Evolutionary conservation across 768 basidiomycete genomes (phyloP), one percentile per base, ranked within the genome.

Genomic region (Dendrothele bispora): DNA sequence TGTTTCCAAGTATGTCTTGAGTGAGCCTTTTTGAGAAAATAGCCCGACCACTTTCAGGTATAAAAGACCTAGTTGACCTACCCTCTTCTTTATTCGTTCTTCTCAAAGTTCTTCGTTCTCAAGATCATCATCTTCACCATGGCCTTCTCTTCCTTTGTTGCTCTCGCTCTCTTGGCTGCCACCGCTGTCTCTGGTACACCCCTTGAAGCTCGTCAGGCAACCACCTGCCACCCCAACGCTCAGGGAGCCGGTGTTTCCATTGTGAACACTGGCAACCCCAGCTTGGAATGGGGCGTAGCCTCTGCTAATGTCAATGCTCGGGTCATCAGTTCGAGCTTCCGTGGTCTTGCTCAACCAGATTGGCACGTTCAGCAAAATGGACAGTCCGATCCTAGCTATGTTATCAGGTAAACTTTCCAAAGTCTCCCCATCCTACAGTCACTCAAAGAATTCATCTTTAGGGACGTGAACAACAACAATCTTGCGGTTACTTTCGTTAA

Each of bases 291-390:
- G 43, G 32, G 30, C n/a, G 7, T 45, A 21, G 43, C 18, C 4
- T 15, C 20, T 34, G 14, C 30, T 25, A 30, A 27, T 10, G 42
- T 30, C 17, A 30, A 14, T n/a, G 14, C 37, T 14, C 7, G 34
- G 22, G 8, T 45, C 15, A 24, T 30, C 18, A 35, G 37, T 22
- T 24, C 43, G 5, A 24, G 36, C n/a, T 45, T 24, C 32, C 29
- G 32, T 20, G 43, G 43, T 3, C 14, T 45, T 7, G 25, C 21
- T 6, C 8, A 22, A 10, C 43, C 43, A 5, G 22, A 45, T n/a
- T 45, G 43, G 43, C 26, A 35, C 32, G 28, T 45, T 35, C 29
- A n/a, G 7, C 43, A 45, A 36, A 45, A 24, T 36, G 43, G 43
- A 12, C 18, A 45, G 8, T 45, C 7, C 18, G 32, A 30, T 21